Evolutionary conservation across 805 yeast species (phyloP), one percentile per base, ranked within the genome.

Genomic region (Candida vartiovaarae): DNA sequence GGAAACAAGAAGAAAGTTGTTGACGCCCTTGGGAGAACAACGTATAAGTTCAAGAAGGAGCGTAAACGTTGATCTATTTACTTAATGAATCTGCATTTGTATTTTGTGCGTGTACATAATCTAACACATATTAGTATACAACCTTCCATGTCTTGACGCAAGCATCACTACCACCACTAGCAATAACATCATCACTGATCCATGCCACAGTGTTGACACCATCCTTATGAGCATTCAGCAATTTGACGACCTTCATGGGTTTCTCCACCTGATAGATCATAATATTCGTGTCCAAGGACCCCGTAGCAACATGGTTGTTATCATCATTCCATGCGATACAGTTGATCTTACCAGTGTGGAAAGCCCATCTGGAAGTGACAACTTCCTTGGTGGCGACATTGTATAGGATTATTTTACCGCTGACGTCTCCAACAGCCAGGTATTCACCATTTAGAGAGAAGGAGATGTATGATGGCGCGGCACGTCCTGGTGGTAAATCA

Each of bases 341-440:
- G 46, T 78, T 79, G 49, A 93, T 83, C 43, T 76, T 80, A 44
- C 95, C 82, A 2, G 90, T 85, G 61, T 93, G 97, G 79, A 87
- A 91, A 0, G 95, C 82, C 99, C 99, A 93, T 60, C 97, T 77
- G 0, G 95, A 78, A 3, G 98, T 88, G 32, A 80, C 73, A 6
- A 86, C 66, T 3, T 73, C 52, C 40, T 68, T 75, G 34, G 78
- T 80, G 3, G 60, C 61, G 6, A 79, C 60, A 50, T 78, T 72
- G 63, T 78, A 88, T 32, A 90, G 70, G n/a, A 82, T 65, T 51
- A 89, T 87, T 62, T 91, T 93, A 31, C 99, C 99, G 42, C 83
- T 71, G 5, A 72, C 71, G 56, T 90, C 97, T 41, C 96, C 97
- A 26, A 83, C 84, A 1, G 98, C 98, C 15, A 84, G 70, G 47